phyloP scores from a whole-genome alignment of 495 filamentous ascomycete genomes.

The Aspergillus campestris region DNA sequence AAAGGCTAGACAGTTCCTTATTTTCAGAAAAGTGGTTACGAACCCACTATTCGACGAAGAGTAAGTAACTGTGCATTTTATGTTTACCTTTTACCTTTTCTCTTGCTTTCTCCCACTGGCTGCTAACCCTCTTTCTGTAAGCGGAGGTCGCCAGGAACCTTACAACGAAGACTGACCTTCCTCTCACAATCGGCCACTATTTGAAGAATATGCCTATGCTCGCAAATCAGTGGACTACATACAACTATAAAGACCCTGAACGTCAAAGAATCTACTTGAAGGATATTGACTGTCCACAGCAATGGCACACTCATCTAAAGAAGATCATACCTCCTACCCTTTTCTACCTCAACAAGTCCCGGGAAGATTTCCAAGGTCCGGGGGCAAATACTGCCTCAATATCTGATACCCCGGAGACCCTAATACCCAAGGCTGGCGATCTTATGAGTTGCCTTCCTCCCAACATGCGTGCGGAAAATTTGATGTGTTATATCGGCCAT shows the following conservation, averaged over 20 bases:
- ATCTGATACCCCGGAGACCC: not conserved
- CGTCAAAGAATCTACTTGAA: constrained; percentile 88
- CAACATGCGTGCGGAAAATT: constrained; percentile 81
- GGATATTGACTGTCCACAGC: constrained; percentile 82
- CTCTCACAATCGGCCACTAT: constrained; percentile 81
- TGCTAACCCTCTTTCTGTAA: constrained; percentile 11
- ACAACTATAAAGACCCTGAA: constrained; percentile 58
- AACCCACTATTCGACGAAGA: constrained; percentile 61
- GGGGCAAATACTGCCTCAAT: constrained; percentile 4
- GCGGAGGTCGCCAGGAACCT: constrained; percentile 69
- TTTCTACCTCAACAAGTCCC: constrained; percentile 80
- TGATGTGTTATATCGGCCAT: constrained; percentile 98
- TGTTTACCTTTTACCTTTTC: not conserved
- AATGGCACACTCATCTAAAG: constrained; percentile 73
- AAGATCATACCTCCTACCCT: constrained; percentile 66
- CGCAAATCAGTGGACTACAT: constrained; percentile 60
- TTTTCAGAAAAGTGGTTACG: constrained; percentile 77
- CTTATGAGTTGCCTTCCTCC: constrained; percentile 87
- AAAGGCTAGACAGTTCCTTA: constrained; percentile 56
- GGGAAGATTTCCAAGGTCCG: constrained; percentile 44
- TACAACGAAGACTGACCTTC: constrained; percentile 54
- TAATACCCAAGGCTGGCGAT: constrained; percentile 64
- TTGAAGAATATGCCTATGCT: constrained; percentile 71
- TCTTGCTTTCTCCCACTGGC: constrained; percentile 5
- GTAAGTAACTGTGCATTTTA: constrained; percentile 31